Base-by-base conservation (phyloP, 495 filamentous ascomycete genomes). In the Haplographium delicatum region DNA sequence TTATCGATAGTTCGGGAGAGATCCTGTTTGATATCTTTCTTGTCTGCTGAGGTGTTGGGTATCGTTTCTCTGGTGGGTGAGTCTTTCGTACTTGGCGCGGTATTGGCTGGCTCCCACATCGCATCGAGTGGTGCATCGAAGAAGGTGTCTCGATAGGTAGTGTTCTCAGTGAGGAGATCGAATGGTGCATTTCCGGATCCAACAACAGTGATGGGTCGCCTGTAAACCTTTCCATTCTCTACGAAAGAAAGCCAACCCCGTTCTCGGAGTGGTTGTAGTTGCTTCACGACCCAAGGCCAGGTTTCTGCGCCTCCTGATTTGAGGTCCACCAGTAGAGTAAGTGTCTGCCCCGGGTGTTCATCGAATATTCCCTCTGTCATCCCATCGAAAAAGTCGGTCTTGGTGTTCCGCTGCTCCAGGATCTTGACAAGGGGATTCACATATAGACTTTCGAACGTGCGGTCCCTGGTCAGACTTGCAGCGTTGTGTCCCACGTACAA, bases 151-250 rank as follows among this genome's bases (percentile, higher is more conserved):
- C 81, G 69, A 47, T 78, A 73, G 4, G 67, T 71, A 19, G 67
- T 42, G 44, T 79, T 80, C 2, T 60, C 54, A 1, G 70, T 49
- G 4, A 84, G 58, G 25, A 69, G 37, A 40, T 86, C 73, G 49
- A 91, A 84, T 0, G 87, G 85, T 0, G 86, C 81, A 51, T 84
- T 82, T 15, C 89, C 89, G 0, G 88, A 90, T 1, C 79, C 87
- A 8, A 94, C 84, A 4, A 94, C 76, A 4, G 87, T 94, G 16
- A 95, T 62, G 5, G 83, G 80, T 3, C 84, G 71, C 8, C 72
- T 54, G 16, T 66, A 59, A 16, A 79, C 54, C 22, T 67, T 70
- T 5, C 70, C 72, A 43, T 82, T 68, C 38, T 81, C 70, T 24
- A 80, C 67, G 31, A 71, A 77, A 4, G 74, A 80, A 5, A 89